Conservation (phyloP, 768 basidiomycete species). For the Suillus weaverae region DNA sequence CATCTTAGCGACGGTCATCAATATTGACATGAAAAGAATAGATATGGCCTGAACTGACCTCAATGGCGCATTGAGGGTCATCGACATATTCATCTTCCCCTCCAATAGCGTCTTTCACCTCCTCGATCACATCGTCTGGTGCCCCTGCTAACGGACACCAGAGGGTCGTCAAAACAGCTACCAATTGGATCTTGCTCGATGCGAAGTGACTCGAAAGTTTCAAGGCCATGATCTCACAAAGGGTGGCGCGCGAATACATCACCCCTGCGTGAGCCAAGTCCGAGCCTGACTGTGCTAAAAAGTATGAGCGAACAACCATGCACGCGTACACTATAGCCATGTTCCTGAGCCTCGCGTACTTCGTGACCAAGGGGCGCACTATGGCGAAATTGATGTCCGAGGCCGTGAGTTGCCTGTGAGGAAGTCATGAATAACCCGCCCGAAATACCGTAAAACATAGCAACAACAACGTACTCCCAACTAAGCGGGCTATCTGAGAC, state of each 20-base stretch:
- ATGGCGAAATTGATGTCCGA: conserved; percentile 81
- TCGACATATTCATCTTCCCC: conserved; percentile 58
- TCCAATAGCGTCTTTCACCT: conserved; percentile 59
- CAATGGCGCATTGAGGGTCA: conserved; percentile 79
- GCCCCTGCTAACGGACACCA: conserved; percentile 89
- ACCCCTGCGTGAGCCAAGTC: conserved; percentile 80
- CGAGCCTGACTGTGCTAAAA: conserved; percentile 62
- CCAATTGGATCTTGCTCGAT: conserved; percentile 70
- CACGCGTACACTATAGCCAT: conserved; percentile 75
- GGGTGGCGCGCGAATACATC: conserved; percentile 66
- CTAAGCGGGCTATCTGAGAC: conserved; percentile 66
- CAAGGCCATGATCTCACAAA: conserved; percentile 89
- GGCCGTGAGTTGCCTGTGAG: conserved; percentile 70
- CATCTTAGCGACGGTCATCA: conserved; percentile 49
- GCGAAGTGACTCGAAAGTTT: conserved; percentile 80
- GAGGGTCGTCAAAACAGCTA: conserved; percentile 71
- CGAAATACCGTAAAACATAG: conserved; percentile 1
- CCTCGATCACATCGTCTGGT: conserved; percentile 59
- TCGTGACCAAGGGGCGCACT: conserved; percentile 73
- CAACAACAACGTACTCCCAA: conserved; percentile 65
- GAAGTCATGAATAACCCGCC: conserved; percentile 6
- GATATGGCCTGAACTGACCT: conserved; percentile 50
- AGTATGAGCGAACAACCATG: conserved; percentile 78
- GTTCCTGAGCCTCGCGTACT: conserved; percentile 77
- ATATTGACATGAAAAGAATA: not conserved